These are phyloP conservation scores for Tolypocladium ophioglossoides DNA, from an alignment of 2,329 filamentous ascomycete genomes.

Conservation along the genomic window DNA sequence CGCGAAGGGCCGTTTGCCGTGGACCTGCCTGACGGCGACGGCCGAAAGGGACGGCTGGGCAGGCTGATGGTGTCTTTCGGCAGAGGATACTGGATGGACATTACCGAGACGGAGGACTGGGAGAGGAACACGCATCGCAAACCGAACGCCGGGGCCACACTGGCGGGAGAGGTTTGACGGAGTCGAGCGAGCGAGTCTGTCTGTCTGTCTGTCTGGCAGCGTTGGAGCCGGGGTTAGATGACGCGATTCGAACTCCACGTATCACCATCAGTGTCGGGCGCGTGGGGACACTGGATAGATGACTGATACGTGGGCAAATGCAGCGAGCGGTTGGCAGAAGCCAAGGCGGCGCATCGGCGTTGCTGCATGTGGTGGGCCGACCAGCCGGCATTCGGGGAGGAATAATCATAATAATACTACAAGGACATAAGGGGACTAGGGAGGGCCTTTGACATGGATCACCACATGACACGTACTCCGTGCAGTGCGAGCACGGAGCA, in stretches of 20 bases:
- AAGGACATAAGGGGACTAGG: neutral
- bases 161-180: constrained; percentile 23
- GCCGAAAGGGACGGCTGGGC: constrained; percentile 71
- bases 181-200: neutral
- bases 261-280: constrained; percentile 6
- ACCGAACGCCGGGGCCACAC: constrained; percentile 30
- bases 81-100: constrained; percentile 72
- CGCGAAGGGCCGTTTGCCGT: constrained; percentile 57
- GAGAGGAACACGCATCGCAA: constrained; percentile 47
- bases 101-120: constrained; percentile 58
- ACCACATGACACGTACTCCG: neutral
- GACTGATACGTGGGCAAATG: neutral
- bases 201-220: neutral
- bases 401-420: neutral
- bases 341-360: neutral
- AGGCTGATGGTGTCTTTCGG: constrained; percentile 66
- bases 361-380: neutral
- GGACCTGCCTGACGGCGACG: constrained; percentile 62
- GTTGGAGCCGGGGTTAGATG: constrained; percentile 4
- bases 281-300: neutral
- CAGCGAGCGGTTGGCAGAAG: neutral
- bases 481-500: too few relatives aligned
- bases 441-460: neutral
- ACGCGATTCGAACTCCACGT: constrained; percentile 8
- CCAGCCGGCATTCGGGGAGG: constrained; percentile 2